Percentiles rank a stretch among this genome's conserved stretches.
phyloP scores from a whole-genome alignment of 2,329 filamentous ascomycete genomes.

The Rachicladosporium sp. region DNA sequence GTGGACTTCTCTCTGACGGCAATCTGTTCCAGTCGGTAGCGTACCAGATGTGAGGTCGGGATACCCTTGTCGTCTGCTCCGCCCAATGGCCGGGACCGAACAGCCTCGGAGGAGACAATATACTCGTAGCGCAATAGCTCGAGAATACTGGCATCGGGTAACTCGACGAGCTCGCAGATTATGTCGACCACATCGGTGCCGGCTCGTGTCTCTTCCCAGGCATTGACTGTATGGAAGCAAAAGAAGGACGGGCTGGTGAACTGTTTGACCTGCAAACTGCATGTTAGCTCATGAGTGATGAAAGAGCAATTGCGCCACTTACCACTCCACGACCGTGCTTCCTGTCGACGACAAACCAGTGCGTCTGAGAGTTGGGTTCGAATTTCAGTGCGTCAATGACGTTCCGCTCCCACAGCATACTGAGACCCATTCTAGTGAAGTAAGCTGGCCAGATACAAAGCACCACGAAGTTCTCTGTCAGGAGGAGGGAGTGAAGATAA shows the following conservation, averaged over 20 bases:
- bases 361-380: slow-evolving; percentile 42
- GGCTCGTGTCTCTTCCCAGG: slow-evolving; percentile 50
- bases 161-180: slow-evolving; percentile 53
- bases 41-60: slow-evolving; percentile 2
- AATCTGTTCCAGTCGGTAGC: slow-evolving; percentile 6
- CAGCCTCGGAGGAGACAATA: slow-evolving; percentile 43
- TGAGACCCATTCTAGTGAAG: slow-evolving; percentile 44
- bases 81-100: too few species aligned
- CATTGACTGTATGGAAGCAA: slow-evolving; percentile 69
- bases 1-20: background rate
- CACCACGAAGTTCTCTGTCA: slow-evolving; percentile 60
- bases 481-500: slow-evolving; percentile 74
- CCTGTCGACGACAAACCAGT: slow-evolving; percentile 67
- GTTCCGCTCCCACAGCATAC: slow-evolving; percentile 53
- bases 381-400: slow-evolving; percentile 58
- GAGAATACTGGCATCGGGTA: slow-evolving; percentile 53
- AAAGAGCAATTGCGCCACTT: too few species aligned
- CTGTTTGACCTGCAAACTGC: slow-evolving; percentile 28
- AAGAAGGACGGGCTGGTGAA: slow-evolving; percentile 60
- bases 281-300: too few species aligned
- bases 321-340: slow-evolving; percentile 44
- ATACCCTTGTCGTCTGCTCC: too few species aligned
- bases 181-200: slow-evolving; percentile 37
- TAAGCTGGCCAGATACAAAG: slow-evolving; percentile 61
- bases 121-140: slow-evolving; percentile 58